Evolutionary conservation across 805 yeast species (phyloP).

Genomic region (Dipodascus geniculatus): DNA sequence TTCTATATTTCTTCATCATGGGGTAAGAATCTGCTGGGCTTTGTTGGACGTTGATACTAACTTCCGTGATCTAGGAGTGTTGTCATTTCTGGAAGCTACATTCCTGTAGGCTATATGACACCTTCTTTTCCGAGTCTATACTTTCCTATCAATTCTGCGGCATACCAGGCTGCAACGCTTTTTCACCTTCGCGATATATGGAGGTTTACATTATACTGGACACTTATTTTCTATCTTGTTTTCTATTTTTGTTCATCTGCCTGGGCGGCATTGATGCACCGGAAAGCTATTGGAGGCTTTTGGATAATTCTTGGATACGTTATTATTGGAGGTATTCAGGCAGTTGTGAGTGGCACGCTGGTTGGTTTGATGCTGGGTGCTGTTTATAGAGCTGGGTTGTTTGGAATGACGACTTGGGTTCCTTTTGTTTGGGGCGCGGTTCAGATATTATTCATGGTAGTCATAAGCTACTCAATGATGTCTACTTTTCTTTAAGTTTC

Average conservation of each 20-base stretch:
- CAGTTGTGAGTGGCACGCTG: constrained; percentile 59
- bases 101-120: constrained; percentile 71
- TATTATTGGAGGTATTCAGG: constrained; percentile 48
- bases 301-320: constrained; percentile 35
- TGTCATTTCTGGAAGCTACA: constrained; percentile 15
- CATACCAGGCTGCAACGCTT: constrained; percentile 41
- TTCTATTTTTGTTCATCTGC: constrained; percentile 56
- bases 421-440: constrained; percentile 75
- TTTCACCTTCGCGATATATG: constrained; percentile 67
- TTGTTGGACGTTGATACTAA: not conserved
- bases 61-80: not conserved
- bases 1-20: too few species aligned
- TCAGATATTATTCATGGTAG: constrained; percentile 52
- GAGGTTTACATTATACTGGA: constrained; percentile 76
- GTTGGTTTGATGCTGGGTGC: constrained; percentile 67
- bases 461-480: constrained; percentile 53
- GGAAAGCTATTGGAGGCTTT: constrained; percentile 30
- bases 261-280: constrained; percentile 42
- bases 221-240: constrained; percentile 50
- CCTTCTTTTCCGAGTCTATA: constrained; percentile 75
- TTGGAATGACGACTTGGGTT: constrained; percentile 91
- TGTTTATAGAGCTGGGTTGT: constrained; percentile 66
- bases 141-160: constrained; percentile 45
- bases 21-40: not conserved
- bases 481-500: too few species aligned